These are phyloP conservation scores for Macroventuria anomochaeta DNA, from an alignment of 2,329 filamentous ascomycete genomes.

Conservation along the genomic window DNA sequence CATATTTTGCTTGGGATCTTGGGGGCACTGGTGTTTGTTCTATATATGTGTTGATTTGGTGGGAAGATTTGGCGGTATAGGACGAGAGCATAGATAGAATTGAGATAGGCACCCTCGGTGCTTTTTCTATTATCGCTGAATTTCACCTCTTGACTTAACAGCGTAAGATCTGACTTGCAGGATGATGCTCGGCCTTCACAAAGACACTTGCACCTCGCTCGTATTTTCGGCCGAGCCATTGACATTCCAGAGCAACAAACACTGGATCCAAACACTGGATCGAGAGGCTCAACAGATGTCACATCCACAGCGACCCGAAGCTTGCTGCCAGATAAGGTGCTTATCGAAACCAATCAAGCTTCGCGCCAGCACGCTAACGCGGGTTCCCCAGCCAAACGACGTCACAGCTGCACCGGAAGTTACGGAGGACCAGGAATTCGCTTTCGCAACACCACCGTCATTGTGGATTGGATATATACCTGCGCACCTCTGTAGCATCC, in stretches of 20 bases:
- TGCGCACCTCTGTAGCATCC: neutral
- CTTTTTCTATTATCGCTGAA: neutral
- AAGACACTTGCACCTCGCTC: neutral
- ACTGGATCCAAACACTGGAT: neutral
- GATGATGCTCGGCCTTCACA: neutral
- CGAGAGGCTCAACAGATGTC: slow-evolving; percentile 17
- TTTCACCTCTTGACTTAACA: neutral
- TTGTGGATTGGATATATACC: slow-evolving; percentile 12
- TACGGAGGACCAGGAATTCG: neutral
- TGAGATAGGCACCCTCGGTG: neutral
- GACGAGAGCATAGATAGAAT: slow-evolving; percentile 12
- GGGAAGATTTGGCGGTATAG: slow-evolving; percentile 5
- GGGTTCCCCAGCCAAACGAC: neutral
- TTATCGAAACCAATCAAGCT: slow-evolving; percentile 5
- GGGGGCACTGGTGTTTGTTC: slow-evolving; percentile 9
- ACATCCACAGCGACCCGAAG: slow-evolving; percentile 9
- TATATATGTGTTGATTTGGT: slow-evolving; percentile 4
- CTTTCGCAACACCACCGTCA: slow-evolving; percentile 2
- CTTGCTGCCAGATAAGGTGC: slow-evolving; percentile 1
- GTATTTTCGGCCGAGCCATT: slow-evolving; percentile 2
- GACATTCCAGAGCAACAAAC: neutral
- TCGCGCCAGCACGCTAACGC: neutral
- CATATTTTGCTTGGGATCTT: slow-evolving; percentile 1
- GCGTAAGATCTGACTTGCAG: neutral
- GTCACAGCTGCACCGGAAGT: slow-evolving; percentile 7